phyloP scores from a whole-genome alignment of 164 flowering plant species.

The Echeveria elegans region DNA sequence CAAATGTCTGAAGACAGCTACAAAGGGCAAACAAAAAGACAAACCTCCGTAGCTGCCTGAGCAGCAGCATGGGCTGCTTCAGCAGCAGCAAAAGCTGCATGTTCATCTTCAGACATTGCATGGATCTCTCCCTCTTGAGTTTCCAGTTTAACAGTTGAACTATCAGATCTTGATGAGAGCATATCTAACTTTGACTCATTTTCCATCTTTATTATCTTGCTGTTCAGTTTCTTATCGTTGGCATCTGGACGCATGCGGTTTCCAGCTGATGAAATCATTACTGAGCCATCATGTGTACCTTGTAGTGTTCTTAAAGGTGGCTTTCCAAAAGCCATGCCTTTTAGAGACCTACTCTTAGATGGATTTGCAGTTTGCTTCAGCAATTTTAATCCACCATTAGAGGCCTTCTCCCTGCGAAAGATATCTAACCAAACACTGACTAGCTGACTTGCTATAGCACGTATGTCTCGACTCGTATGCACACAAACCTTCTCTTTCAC shows the following conservation, averaged over 20 bases:
- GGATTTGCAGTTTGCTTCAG: conserved; percentile 50
- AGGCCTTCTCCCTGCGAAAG: conserved; percentile 89
- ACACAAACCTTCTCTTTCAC: conserved; percentile 94
- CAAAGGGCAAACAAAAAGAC: conserved; percentile 15
- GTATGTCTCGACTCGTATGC: conserved; percentile 98
- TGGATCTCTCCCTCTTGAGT: conserved; percentile 22
- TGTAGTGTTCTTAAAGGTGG: conserved; percentile 40
- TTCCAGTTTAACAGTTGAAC: conserved; percentile 28
- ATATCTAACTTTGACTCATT: conserved; percentile 34
- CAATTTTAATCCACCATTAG: conserved; percentile 50
- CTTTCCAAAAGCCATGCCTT: conserved; percentile 40
- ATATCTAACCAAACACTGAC: conserved; percentile 91
- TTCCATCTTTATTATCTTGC: conserved; percentile 35
- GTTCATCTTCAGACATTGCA: conserved; percentile 75
- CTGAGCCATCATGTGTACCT: conserved; percentile 23
- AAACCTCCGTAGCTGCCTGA: conserved; percentile 89
- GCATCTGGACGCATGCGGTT: conserved; percentile 26
- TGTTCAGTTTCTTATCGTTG: conserved; percentile 31
- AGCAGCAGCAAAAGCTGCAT: conserved; percentile 85
- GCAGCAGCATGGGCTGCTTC: conserved; percentile 92
- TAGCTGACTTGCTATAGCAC: conserved; percentile 94
- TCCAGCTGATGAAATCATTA: conserved; percentile 27
- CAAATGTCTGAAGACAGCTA: not conserved
- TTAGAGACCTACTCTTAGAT: conserved; percentile 40
- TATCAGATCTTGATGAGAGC: conserved; percentile 29